Evolutionary conservation across 176 grass and related monocot species (phyloP).

Genomic region (Zea mays): Zm-B73-REFERENCE-NAM-5.0 NC_050096.1:143181001-143181500

Average conservation of each 20-base stretch:
- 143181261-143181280: background rate
- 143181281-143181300: background rate
- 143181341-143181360: constrained; percentile 22
- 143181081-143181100: background rate
- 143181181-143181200: background rate
- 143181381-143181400: constrained; percentile 28
- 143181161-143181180: background rate
- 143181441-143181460: constrained; percentile 14
- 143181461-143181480: constrained; percentile 39
- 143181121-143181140: constrained; percentile 3
- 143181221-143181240: background rate
- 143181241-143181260: background rate
- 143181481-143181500: constrained; percentile 26
- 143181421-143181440: constrained; percentile 5
- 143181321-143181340: background rate
- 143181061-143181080: background rate
- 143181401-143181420: constrained; percentile 10
- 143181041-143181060: background rate
- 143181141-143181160: background rate
- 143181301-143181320: constrained; percentile 17
- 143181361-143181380: constrained; percentile 16
- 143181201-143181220: background rate
- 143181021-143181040: background rate
- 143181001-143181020: background rate
- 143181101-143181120: background rate